These are phyloP conservation scores for Elsinoe ampelina DNA, from an alignment of 2,329 filamentous ascomycete species.

Conservation along the genomic window DNA sequence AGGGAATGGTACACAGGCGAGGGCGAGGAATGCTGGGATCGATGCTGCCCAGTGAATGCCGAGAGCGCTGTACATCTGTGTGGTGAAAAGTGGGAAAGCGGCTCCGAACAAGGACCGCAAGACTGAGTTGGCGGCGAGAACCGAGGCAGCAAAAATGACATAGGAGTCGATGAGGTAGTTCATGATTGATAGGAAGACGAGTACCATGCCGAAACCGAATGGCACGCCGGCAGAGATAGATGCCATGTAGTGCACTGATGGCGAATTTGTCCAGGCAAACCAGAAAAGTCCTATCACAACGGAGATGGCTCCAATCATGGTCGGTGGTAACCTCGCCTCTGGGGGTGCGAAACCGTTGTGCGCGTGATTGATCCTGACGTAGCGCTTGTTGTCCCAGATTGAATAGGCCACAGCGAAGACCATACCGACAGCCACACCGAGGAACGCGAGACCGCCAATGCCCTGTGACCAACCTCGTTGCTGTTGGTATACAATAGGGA, in stretches of 20 bases:
- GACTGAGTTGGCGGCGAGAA: constrained; percentile 69
- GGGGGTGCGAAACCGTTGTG: constrained; percentile 51
- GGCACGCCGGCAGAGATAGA: constrained; percentile 43
- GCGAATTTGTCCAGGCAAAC: constrained; percentile 58
- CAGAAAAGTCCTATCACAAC: constrained; percentile 58
- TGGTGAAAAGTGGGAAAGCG: constrained; percentile 69
- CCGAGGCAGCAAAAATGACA: constrained; percentile 67
- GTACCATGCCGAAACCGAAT: constrained; percentile 51
- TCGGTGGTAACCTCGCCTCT: constrained; percentile 55
- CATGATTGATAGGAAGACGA: constrained; percentile 56
- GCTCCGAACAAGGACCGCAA: constrained; percentile 69
- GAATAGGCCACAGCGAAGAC: constrained; percentile 48
- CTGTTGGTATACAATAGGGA: constrained; percentile 54
- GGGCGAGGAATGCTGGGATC: constrained; percentile 63
- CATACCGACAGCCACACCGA: constrained; percentile 62
- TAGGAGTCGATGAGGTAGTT: constrained; percentile 61
- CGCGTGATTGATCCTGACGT: constrained; percentile 37
- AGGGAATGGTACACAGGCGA: constrained; percentile 64
- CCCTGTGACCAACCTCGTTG: constrained; percentile 50
- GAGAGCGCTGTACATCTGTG: constrained; percentile 45
- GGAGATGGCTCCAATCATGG: constrained; percentile 52
- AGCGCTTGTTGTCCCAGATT: constrained; percentile 45
- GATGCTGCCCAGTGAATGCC: constrained; percentile 69
- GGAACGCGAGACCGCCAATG: constrained; percentile 55
- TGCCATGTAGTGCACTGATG: constrained; percentile 48